These are phyloP conservation scores for Cutaneotrichosporon cavernicola DNA, from an alignment of 1,284 basidiomycete species.

Conservation along the genomic window DNA sequence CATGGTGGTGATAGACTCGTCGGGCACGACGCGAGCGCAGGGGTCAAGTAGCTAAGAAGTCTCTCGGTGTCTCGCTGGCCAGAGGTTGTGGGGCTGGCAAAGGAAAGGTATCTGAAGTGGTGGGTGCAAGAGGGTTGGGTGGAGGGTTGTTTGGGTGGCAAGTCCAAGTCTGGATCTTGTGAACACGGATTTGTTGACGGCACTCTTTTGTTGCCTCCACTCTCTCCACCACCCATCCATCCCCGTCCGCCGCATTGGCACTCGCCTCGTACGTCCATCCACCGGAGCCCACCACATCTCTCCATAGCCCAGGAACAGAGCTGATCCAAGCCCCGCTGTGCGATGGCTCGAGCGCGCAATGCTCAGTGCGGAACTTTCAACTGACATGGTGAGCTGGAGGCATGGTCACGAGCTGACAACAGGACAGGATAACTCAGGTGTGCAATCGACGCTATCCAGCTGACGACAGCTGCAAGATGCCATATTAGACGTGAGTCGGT, in stretches of 20 bases:
- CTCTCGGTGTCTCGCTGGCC: not conserved
- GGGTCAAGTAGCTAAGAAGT: too few relatives aligned
- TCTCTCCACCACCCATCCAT: constrained; percentile 2
- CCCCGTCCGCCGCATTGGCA: constrained; percentile 5
- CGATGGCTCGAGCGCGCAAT: constrained; percentile 39
- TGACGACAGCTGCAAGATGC: constrained; percentile 51
- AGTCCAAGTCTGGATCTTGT: too few relatives aligned
- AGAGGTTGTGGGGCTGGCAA: not conserved
- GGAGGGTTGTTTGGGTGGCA: not conserved
- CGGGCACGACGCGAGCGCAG: not conserved
- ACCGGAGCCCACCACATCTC: not conserved
- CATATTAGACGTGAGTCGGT: constrained; percentile 47
- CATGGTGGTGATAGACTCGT: not conserved
- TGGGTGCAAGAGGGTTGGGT: not conserved
- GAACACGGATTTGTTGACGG: constrained; percentile 8
- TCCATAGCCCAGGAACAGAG: not conserved
- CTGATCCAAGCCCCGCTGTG: constrained; percentile 15
- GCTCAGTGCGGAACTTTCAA: constrained; percentile 53
- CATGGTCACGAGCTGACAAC: constrained; percentile 13
- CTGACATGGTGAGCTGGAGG: constrained; percentile 45
- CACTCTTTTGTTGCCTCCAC: constrained; percentile 1
- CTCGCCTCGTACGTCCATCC: constrained; percentile 11
- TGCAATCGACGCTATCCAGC: not conserved
- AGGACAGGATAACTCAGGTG: constrained; percentile 53
- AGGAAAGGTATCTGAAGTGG: too few relatives aligned